phyloP scores from a whole-genome alignment of 257 asterid species.

The Solanum phureja region DNA sequence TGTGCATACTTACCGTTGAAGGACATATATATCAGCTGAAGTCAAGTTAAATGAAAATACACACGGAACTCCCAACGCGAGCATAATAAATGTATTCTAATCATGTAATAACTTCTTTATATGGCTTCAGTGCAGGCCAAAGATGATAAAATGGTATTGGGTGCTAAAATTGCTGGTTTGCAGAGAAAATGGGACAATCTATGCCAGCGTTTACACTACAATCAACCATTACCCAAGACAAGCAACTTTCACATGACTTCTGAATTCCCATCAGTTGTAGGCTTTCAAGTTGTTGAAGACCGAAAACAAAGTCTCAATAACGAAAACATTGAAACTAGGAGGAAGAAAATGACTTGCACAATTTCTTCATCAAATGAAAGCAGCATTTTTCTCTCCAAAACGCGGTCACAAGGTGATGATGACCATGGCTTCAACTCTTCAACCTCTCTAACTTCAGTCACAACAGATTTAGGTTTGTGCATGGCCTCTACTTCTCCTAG shows the following conservation, averaged over 20 bases:
- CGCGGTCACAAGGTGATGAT: conserved; percentile 8
- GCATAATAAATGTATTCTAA: not conserved
- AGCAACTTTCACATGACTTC: conserved; percentile 6
- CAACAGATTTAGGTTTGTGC: conserved; percentile 49
- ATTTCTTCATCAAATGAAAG: conserved; percentile 19
- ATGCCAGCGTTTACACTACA: conserved; percentile 42
- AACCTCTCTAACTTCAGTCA: conserved; percentile 50
- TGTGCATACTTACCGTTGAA: not conserved
- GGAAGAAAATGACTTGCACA: conserved; percentile 20
- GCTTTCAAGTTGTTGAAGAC: conserved; percentile 36
- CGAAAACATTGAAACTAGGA: conserved; percentile 10
- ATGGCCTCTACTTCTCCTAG: conserved; percentile 16
- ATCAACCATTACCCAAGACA: conserved; percentile 24
- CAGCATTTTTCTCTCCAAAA: conserved; percentile 14
- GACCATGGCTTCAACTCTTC: conserved; percentile 30
- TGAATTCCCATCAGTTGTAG: conserved; percentile 34
- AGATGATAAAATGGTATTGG: conserved; percentile 47
- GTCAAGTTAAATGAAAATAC: not conserved
- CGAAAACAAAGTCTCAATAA: conserved; percentile 17
- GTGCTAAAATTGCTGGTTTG: conserved; percentile 31
- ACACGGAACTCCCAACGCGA: not conserved
- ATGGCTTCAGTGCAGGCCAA: conserved; percentile 66
- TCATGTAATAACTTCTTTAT: conserved; percentile 36
- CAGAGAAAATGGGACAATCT: conserved; percentile 62
- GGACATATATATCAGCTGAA: not conserved